Evolutionary conservation across 192 early-diverging fungal species (phyloP), one percentile per base, ranked within the genome.

Genomic region (Physocladia obscura): DNA sequence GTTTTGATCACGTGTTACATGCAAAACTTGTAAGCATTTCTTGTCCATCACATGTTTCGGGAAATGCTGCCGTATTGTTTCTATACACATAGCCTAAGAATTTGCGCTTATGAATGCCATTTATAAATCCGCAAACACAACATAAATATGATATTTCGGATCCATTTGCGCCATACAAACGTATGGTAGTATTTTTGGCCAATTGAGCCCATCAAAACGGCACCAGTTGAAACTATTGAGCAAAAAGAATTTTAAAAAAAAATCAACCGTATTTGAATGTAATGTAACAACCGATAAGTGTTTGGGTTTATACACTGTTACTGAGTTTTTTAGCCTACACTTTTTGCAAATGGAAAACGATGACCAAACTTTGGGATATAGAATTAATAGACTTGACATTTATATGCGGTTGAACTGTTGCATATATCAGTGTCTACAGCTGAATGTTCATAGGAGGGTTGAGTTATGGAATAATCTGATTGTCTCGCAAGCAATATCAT

Each of bases 261-360:
- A n/a, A n/a, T n/a, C n/a, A n/a, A n/a, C n/a, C n/a, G n/a, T n/a
- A n/a, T n/a, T n/a, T n/a, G n/a, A n/a, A 11, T 55, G 21, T 15
- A 11, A 13, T 26, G 8, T 21, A 67, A 31, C 17, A 52, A 51
- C 52, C 55, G 40, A 35, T 63, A 72, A 0, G 27, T n/a, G 21
- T 6, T 72, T 27, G 70, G 70, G 51, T 72, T 72, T 2, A 72
- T 8, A 39, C 70, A 72, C 15, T 58, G 59, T 21, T 54, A 39
- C 13, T 22, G 21, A 29, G 22, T 39, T 6, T 62, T 49, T 26
- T 4, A 50, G 48, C 70, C 62, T 2, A 72, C 60, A 31, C 63
- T 72, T 29, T 15, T 21, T 2, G 51, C 19, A 13, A 29, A 40
- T 17, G 37, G 11, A n/a, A 26, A 62, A 27, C 13, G 3, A 62